Base-by-base conservation (phyloP, 208 protist species). In the Trypanosoma rangeli region DNA sequence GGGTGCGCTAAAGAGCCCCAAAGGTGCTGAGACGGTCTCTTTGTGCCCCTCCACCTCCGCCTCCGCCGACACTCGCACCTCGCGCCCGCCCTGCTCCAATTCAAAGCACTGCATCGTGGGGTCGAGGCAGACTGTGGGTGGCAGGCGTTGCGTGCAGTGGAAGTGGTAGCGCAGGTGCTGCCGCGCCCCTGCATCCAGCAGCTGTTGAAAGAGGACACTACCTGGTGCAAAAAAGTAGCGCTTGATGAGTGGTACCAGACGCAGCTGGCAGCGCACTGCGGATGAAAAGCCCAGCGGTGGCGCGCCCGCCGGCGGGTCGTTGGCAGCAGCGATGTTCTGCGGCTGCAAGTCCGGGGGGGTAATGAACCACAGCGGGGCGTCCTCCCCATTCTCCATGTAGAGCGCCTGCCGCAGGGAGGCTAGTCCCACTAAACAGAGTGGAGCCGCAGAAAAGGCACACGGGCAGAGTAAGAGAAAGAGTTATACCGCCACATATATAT, bases 161-260 rank as follows among this genome's bases (percentile, higher is more conserved):
- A 88, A 88, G 68, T 88, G 83, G 35, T 88, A 88, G 33, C 83
- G 79, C 1, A 74, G 73, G 64, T 88, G 80, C 64, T 88, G 79
- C 1, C 64, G 70, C 33, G 55, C 48, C 3, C 80, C 73, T 0
- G 84, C 71, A 29, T 69, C 57, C 64, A 77, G 74, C 12, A 89
- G 73, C 78, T 89, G 84, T 55, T 67, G 66, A 52, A 86, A 89
- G 22, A 89, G 72, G n/a, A 79, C 26, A 52, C 61, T 73, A 33
- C 78, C 65, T 0, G 67, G 48, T 13, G 79, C 83, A 3, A 74
- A 76, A 59, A 89, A 89, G 58, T 84, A 85, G 29, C 78, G 71
- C 31, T 52, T 42, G 20, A 76, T 89, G 26, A 89, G 66, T 13
- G 84, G 84, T 13, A 89, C 56, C 20, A 82, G 78, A 5, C 77